A percentile compares a stretch with the other conserved stretches of the same genome.
These are phyloP conservation scores for Paracamarosporium sp. DNA, from an alignment of 2,329 filamentous ascomycete species.

Conservation along the genomic window DNA sequence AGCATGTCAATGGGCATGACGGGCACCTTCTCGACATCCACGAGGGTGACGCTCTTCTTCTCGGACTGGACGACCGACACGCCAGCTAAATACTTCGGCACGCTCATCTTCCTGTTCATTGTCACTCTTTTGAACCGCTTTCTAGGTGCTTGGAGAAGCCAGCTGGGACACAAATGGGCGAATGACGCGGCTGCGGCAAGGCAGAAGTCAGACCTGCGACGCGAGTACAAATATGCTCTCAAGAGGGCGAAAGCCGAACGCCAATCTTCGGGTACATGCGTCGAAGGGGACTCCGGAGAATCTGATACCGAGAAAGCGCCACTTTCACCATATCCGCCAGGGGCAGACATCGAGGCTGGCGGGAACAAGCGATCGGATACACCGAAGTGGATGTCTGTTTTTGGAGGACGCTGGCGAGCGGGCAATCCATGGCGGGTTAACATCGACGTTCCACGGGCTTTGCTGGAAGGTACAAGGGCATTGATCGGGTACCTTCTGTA, in stretches of 20 bases:
- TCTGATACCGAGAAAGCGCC: background rate
- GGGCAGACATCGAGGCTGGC: background rate
- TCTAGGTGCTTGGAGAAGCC: constrained; percentile 6
- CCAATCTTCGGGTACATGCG: background rate
- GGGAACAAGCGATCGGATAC: background rate
- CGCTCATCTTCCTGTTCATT: background rate
- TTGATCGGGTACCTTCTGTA: constrained; percentile 4
- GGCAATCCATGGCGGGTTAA: background rate
- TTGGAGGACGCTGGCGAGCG: constrained; percentile 4
- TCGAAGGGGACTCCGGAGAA: background rate
- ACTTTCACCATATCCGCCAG: background rate
- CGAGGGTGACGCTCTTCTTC: background rate
- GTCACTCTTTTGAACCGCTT: constrained; percentile 6
- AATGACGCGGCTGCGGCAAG: constrained; percentile 1
- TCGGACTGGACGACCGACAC: constrained; percentile 6
- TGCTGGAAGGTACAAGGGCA: constrained; percentile 3
- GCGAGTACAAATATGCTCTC: background rate
- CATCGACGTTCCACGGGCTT: constrained; percentile 2
- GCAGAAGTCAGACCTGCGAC: background rate
- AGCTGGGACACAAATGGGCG: constrained; percentile 5
- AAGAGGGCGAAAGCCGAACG: background rate
- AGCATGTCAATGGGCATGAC: constrained; percentile 1
- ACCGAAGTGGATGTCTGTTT: background rate
- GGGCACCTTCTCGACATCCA: constrained; percentile 4
- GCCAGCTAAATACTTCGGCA: constrained; percentile 5